Base-by-base conservation (phyloP, 2,329 filamentous ascomycete genomes). In the Penicillium sp. region DNA sequence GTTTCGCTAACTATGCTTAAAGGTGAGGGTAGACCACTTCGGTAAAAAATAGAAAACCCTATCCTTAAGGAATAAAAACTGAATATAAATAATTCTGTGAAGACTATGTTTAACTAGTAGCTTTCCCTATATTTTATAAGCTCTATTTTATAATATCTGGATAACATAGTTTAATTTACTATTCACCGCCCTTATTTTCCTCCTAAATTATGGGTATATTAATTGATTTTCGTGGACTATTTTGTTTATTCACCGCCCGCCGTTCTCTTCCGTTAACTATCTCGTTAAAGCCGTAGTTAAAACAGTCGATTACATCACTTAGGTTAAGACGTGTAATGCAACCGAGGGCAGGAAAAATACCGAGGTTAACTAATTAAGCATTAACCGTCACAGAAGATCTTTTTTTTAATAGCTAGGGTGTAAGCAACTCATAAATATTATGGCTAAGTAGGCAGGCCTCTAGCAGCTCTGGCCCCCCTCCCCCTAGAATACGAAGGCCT, bases 81-180 rank as follows among this genome's bases (percentile, higher is more conserved):
- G 13, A 28, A 47, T 28, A 12, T 6, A 47, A 1, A 47, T 47
- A 47, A 47, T 28, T 47, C 15, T 47, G 3, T 28, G 10, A 47
- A 47, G 24, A 47, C 24, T 28, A 47, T 47, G 24, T 47, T 47
- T 47, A 47, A 47, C 44, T 9, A 47, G 44, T 7, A 44, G 17
- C 40, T 19, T 44, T 44, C 24, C 40, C 40, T 12, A 22, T 6
- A 44, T 44, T 44, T 44, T n/a, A 1, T 3, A 24, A 24, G 19
- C 19, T 13, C 40, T 8, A 8, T 22, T 44, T 44, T 24, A 44
- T 4, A 44, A 44, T 4, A 44, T 19, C n/a, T 44, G 8, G 19
- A 44, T 22, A n/a, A n/a, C n/a, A n/a, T n/a, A n/a, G n/a, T n/a
- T n/a, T n/a, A n/a, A n/a, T n/a, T n/a, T n/a, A n/a, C n/a, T n/a